Evolutionary conservation across 2,329 filamentous ascomycete genomes (phyloP).

Genomic region (Claviceps fusiformis): DNA sequence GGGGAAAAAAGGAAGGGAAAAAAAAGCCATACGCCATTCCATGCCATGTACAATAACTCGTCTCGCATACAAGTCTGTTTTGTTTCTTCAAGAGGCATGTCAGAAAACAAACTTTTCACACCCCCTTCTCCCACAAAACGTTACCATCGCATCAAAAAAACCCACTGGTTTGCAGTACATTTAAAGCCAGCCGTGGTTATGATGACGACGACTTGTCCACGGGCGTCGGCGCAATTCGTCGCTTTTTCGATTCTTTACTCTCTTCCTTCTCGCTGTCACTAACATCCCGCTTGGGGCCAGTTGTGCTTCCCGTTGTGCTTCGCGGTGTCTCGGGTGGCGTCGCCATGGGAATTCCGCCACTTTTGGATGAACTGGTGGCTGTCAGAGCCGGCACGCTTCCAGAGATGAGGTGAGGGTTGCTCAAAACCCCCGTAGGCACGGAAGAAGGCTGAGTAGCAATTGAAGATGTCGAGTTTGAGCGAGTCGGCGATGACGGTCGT

Average conservation of each 20-base stretch:
- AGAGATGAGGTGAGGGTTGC: constrained; percentile 66
- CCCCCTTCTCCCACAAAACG: not conserved
- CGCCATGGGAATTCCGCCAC: constrained; percentile 56
- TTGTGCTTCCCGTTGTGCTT: constrained; percentile 16
- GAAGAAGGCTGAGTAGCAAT: constrained; percentile 51
- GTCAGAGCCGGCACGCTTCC: constrained; percentile 66
- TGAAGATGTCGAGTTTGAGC: constrained; percentile 78
- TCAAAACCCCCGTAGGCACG: constrained; percentile 42
- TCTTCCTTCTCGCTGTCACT: constrained; percentile 41
- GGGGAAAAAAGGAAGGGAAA: not conserved
- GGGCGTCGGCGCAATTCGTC: constrained; percentile 55
- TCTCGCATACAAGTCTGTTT: not conserved
- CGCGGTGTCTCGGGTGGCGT: constrained; percentile 84
- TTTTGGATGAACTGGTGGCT: constrained; percentile 54
- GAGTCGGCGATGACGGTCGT: constrained; percentile 62
- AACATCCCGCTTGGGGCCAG: constrained; percentile 42
- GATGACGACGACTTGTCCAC: constrained; percentile 20
- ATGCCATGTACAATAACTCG: constrained; percentile 12
- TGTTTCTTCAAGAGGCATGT: not conserved
- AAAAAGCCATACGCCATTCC: constrained; percentile 14
- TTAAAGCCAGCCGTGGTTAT: not conserved
- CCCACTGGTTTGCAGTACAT: not conserved
- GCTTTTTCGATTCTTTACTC: constrained; percentile 47
- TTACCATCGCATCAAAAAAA: not conserved
- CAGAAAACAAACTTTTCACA: not conserved